These are phyloP conservation scores for Quercus glauca DNA, from an alignment of 306 rosid species.

Conservation along the genomic window DNA sequence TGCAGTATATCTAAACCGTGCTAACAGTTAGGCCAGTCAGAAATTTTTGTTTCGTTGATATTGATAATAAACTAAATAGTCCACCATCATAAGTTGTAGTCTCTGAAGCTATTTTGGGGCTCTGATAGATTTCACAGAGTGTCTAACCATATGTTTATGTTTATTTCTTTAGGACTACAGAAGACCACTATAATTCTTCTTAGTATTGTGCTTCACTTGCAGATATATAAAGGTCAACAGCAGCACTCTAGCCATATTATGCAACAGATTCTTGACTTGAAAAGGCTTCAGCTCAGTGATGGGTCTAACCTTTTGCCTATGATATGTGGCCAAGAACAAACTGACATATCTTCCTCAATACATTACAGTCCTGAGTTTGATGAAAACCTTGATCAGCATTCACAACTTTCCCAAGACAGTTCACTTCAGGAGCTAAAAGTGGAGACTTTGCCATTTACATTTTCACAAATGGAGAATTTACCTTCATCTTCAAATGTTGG, in stretches of 20 bases:
- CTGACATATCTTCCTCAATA: conserved; percentile 29
- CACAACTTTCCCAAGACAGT: conserved; percentile 33
- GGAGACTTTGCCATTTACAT: conserved; percentile 42
- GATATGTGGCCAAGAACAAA: conserved; percentile 31
- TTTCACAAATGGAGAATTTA: conserved; percentile 49
- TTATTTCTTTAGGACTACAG: background rate
- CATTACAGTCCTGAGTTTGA: conserved; percentile 27
- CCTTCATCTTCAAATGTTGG: conserved; percentile 49
- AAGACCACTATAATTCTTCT: background rate
- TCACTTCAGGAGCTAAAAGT: conserved; percentile 35
- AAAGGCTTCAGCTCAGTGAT: conserved; percentile 48
- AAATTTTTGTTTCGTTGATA: background rate
- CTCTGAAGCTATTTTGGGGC: background rate
- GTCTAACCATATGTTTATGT: background rate
- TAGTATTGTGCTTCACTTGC: conserved; percentile 15
- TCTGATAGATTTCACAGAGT: background rate
- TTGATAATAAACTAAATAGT: background rate
- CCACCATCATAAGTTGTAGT: background rate
- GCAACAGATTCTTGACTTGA: conserved; percentile 74
- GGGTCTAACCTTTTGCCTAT: conserved; percentile 31
- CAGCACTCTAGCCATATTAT: conserved; percentile 39
- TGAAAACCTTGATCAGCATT: conserved; percentile 37
- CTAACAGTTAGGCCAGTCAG: background rate
- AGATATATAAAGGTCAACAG: conserved; percentile 45
- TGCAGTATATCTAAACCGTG: background rate